Base-by-base conservation (phyloP, 2,329 filamentous ascomycete species). In the Incumbomyces delicatus region DNA sequence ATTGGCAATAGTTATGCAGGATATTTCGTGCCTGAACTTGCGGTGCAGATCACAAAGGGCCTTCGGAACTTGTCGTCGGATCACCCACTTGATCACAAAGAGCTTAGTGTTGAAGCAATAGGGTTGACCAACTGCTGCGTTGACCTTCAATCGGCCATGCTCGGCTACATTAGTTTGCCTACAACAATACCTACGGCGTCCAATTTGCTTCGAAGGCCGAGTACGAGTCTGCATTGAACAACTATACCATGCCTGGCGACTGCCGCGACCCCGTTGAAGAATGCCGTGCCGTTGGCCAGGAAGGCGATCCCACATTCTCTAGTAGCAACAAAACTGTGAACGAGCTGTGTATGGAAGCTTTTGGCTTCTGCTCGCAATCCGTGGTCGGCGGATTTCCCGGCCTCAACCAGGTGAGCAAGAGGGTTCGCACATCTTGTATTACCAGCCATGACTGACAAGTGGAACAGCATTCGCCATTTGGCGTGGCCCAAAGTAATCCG, bases 161-260 rank as follows among this genome's bases (percentile, higher is more conserved):
- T 68, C 1, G 65, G 63, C 29, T 76, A 75, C 53, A 67, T 72
- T 60, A 70, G 2, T 72, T 77, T 53, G 69, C 75, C 0, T 74
- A 70, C 58, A 76, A 79, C 59, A 80, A 80, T 51, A 76, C 76
- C 2, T 81, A 80, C 50, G 71, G 69, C n/a, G 66, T 80, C 33
- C 54, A 38, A 2, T 63, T 70, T 1, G 67, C 75, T 55, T 74
- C 73, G 50, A 57, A 73, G 39, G 68, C 68, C 3, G 59, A 68
- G 4, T 72, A 73, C 46, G 61, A 72, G 2, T 55, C 59, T n/a
- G 69, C 69, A 2, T 57, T 75, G 11, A 54, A 72, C 17, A 63
- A 66, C 6, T 69, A 71, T 48, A 65, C 66, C 41, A 62, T 63
- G 6, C 60, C 65, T 1, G 70, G 66, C 2, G 78, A 78, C 6